Evolutionary conservation across 140 eudicot species (phyloP).

Genomic region (Bidens hawaiensis): DNA sequence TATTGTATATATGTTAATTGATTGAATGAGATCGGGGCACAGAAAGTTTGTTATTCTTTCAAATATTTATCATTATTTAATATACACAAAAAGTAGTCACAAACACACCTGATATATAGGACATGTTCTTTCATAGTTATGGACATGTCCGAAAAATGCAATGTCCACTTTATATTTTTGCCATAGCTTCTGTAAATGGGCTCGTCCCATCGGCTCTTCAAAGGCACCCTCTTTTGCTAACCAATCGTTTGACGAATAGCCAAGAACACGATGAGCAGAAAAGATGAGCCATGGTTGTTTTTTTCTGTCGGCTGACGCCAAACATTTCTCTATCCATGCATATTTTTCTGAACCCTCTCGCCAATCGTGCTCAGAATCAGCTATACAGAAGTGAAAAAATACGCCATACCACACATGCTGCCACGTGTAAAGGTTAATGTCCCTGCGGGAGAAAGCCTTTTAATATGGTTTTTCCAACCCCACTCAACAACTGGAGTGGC

Average conservation of each 20-base stretch:
- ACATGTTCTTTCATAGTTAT: conserved; percentile 46
- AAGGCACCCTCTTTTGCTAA: too few relatives aligned
- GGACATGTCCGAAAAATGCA: conserved; percentile 53
- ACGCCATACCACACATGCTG: conserved; percentile 77
- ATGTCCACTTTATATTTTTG: too few relatives aligned
- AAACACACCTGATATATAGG: conserved; percentile 46
- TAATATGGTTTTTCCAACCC: conserved; percentile 34
- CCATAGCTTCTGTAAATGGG: too few relatives aligned
- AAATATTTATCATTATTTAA: too few relatives aligned
- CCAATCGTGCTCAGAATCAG: conserved; percentile 79
- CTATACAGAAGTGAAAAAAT: conserved; percentile 76
- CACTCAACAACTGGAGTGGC: conserved; percentile 65
- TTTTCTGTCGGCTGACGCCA: conserved; percentile 63
- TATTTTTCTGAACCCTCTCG: conserved; percentile 83
- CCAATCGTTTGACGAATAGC: too few relatives aligned
- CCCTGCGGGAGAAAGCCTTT: conserved; percentile 60
- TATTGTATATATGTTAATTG: too few relatives aligned
- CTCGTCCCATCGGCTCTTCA: too few relatives aligned
- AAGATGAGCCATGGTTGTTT: conserved; percentile 93
- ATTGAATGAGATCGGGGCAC: too few relatives aligned
- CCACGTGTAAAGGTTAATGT: conserved; percentile 52
- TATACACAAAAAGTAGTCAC: neutral
- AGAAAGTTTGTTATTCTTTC: too few relatives aligned
- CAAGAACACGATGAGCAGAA: too few relatives aligned
- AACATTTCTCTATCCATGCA: conserved; percentile 61